Percentiles rank a stretch among this genome's conserved stretches.
phyloP scores from a whole-genome alignment of 2,329 filamentous ascomycete species.

The Myriosclerotinia scirpicola region DNA sequence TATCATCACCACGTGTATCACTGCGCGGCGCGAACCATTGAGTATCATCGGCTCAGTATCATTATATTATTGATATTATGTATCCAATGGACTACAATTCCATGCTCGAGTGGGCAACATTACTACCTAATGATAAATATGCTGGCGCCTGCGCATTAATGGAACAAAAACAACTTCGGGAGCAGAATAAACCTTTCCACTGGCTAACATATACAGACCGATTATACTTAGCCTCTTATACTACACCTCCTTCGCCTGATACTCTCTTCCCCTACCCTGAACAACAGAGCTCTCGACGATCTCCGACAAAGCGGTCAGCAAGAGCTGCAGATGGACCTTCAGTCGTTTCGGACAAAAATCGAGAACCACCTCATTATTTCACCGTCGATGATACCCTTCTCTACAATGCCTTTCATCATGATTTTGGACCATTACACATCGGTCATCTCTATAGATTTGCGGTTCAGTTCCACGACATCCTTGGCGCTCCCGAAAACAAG shows the following conservation, averaged over 20 bases:
- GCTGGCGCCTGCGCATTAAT: slow-evolving; percentile 19
- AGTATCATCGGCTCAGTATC: slow-evolving; percentile 29
- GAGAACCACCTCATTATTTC: slow-evolving; percentile 83
- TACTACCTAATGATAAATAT: slow-evolving; percentile 28
- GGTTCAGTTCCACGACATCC: slow-evolving; percentile 90
- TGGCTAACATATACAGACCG: slow-evolving; percentile 65
- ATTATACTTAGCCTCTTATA: slow-evolving; percentile 91
- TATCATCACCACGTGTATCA: slow-evolving; percentile 23
- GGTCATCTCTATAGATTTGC: slow-evolving; percentile 97
- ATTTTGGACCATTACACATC: slow-evolving; percentile 96
- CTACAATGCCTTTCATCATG: slow-evolving; percentile 98
- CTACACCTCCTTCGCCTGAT: slow-evolving; percentile 73
- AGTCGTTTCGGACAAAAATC: slow-evolving; percentile 47
- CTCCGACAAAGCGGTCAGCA: slow-evolving; percentile 74
- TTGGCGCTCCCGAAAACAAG: slow-evolving; percentile 88
- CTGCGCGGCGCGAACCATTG: slow-evolving; percentile 25
- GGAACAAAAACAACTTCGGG: slow-evolving; percentile 4
- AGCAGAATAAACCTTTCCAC: slow-evolving; percentile 28
- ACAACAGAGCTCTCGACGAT: slow-evolving; percentile 53
- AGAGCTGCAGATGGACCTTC: slow-evolving; percentile 60
- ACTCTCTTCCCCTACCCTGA: slow-evolving; percentile 83
- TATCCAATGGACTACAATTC: slow-evolving; percentile 28
- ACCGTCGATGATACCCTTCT: slow-evolving; percentile 88
- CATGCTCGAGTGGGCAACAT: slow-evolving; percentile 34
- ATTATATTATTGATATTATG: slow-evolving; percentile 31